Evolutionary conservation across 768 basidiomycete species (phyloP), one percentile per base, ranked within the genome.

Genomic region (Tubosaeta brunneosetosa): DNA sequence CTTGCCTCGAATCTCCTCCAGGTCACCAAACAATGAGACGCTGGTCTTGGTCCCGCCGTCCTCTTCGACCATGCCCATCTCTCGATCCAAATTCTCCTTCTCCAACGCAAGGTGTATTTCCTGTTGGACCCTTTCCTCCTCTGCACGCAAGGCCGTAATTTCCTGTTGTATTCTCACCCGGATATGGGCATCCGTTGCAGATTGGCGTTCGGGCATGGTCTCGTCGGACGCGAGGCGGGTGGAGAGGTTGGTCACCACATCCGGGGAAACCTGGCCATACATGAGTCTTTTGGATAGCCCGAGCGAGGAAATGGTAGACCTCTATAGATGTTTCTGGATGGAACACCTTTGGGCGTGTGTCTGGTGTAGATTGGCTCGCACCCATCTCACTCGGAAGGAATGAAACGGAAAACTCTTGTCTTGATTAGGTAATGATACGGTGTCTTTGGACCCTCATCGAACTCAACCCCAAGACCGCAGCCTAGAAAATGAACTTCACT

Each of bases 81-180:
- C 91, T 52, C 79, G 77, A 67, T 92, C 88, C 47, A 94, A 68
- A 70, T 94, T 94, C 73, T 94, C 91, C 73, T 84, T 86, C 74
- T 94, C 88, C 44, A 94, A 74, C 2, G 88, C 89, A 31, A 66
- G 73, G 61, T 89, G 86, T 32, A 94, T 91, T 71, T 91, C 81
- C 44, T 75, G 72, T 40, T 79, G 81, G 11, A 94, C 84, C 33
- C 73, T 66, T 53, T 82, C 81, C 66, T 91, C 91, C 62, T 90
- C 83, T 27, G 76, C 72, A 31, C 80, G 83, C 57, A 94, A 73
- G 37, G 78, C 78, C 27, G 76, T 68, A 16, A 91, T 72, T 66
- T 91, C 90, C 37, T 74, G 74, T 40, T 83, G 77, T 54, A 94
- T 93, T 38, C 83, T 80, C 36, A 81, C 73, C 34, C 83, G 85